Percentiles rank a stretch among this genome's conserved stretches.
phyloP scores from a whole-genome alignment of 306 rosid genomes.

The Argentina anserina region DNA sequence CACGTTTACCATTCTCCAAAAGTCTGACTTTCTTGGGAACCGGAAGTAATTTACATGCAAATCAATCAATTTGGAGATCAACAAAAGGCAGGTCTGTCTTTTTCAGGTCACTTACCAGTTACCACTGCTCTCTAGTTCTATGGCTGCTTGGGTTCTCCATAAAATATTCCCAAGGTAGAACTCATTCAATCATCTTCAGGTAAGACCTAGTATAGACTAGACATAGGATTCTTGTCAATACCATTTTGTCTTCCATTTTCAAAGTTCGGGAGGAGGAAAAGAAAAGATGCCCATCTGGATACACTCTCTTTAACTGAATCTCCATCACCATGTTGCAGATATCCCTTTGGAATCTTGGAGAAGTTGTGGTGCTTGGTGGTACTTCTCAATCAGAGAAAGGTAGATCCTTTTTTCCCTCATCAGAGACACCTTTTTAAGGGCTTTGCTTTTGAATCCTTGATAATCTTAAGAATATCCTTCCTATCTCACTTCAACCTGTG shows the following conservation, averaged over 20 bases:
- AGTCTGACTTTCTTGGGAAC: conserved; percentile 29
- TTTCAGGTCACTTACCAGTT: conserved; percentile 26
- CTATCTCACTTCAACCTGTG: neutral
- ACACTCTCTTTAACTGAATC: conserved; percentile 14
- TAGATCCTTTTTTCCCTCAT: conserved; percentile 25
- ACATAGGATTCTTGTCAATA: conserved; percentile 12
- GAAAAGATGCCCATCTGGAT: conserved; percentile 12
- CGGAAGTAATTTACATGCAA: conserved; percentile 32
- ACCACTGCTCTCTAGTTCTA: conserved; percentile 18
- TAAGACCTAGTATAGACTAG: conserved; percentile 9
- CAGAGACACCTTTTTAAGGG: conserved; percentile 14
- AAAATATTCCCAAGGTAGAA: conserved; percentile 18
- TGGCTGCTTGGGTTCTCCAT: conserved; percentile 32
- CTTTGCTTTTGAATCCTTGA: conserved; percentile 1
- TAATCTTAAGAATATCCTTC: neutral
- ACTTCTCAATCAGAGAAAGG: conserved; percentile 42
- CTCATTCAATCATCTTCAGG: conserved; percentile 28
- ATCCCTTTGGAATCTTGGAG: conserved; percentile 30
- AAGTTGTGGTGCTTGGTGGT: conserved; percentile 31
- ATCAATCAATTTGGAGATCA: conserved; percentile 34
- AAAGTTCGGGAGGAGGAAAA: neutral
- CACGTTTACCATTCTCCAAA: conserved; percentile 22
- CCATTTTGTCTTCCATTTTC: conserved; percentile 1
- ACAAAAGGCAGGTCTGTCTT: conserved; percentile 32
- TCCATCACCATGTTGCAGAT: conserved; percentile 33